phyloP scores from a whole-genome alignment of 2,329 filamentous ascomycete genomes.

The Venturia oleaginea region DNA sequence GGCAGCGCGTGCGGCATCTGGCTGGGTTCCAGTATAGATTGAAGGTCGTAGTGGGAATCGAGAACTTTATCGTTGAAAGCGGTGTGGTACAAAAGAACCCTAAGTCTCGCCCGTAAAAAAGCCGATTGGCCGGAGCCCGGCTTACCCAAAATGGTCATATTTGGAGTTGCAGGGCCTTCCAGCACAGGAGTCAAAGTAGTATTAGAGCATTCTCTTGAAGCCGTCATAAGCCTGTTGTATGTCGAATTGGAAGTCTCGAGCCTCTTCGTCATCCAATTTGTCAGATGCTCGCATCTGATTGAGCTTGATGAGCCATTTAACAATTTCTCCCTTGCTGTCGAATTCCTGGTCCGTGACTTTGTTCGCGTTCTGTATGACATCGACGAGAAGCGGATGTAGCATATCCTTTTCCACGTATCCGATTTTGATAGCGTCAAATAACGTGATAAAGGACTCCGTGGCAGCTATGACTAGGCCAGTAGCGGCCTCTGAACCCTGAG shows the following conservation, averaged over 20 bases:
- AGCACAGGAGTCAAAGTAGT: not conserved
- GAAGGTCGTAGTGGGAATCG: not conserved
- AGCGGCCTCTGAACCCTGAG: slow-evolving; percentile 36
- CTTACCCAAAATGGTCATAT: slow-evolving; percentile 1
- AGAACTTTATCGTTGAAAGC: not conserved
- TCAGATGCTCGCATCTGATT: slow-evolving; percentile 98
- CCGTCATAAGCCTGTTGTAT: slow-evolving; percentile 92
- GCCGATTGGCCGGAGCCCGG: not conserved
- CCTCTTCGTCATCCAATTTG: slow-evolving; percentile 78
- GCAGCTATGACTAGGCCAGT: slow-evolving; percentile 71
- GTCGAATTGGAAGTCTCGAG: slow-evolving; percentile 80
- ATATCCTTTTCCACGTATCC: slow-evolving; percentile 91
- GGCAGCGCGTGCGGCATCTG: slow-evolving; percentile 11
- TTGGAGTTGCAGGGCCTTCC: not conserved
- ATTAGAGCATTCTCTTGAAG: slow-evolving; percentile 51
- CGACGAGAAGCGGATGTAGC: slow-evolving; percentile 86
- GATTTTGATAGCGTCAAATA: slow-evolving; percentile 87
- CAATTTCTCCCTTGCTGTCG: slow-evolving; percentile 90
- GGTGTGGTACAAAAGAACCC: slow-evolving; percentile 3
- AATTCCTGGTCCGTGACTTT: slow-evolving; percentile 94
- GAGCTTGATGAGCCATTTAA: slow-evolving; percentile 93
- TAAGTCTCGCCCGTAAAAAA: not conserved
- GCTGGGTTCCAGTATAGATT: not conserved
- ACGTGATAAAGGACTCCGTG: slow-evolving; percentile 97
- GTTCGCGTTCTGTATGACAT: slow-evolving; percentile 95